Evolutionary conservation across 1,284 basidiomycete genomes (phyloP), one percentile per base, ranked within the genome.

Genomic region (Inonotus hispidus): DNA sequence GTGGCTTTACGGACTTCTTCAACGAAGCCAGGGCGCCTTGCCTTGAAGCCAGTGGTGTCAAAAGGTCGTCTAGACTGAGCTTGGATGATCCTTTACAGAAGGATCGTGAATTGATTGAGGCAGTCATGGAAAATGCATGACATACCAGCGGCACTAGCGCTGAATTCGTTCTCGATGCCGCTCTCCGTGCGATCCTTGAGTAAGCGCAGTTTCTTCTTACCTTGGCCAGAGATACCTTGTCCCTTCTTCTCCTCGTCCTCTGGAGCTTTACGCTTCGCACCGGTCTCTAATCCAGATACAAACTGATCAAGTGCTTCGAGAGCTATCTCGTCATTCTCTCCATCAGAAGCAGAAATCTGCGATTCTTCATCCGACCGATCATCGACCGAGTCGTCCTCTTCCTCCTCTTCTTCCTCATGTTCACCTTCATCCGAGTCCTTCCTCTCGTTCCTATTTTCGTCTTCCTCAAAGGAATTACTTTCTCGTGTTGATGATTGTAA

Each of bases 101-200:
- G 58, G 7, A 43, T 43, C 16, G 19, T 21, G 41, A 32, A 29
- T 52, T 41, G 63, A 27, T 55, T 53, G 19, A 66, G 21, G n/a
- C 46, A 55, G n/a, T 52, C 52, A 60, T 29, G 43, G 32, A 55
- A 46, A 16, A 53, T 45, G 23, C 32, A 27, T 16, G 19, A 72
- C 66, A 21, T 67, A 87, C 86, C 80, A 64, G 75, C 71, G 53
- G 77, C 68, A 62, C 76, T 75, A 50, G 81, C 80, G 19, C 82
- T 79, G 67, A 90, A 92, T 67, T 90, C 89, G 67, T 81, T 85
- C 72, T 94, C 92, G 32, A 79, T 79, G 2, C 90, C 88, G 32
- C 82, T 84, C 69, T 92, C 88, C 1, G 86, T 90, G 46, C 79
- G 79, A 68, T 95, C 93, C 60, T 82, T 78, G 39, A 92, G 70